Conservation (phyloP, 2,329 filamentous ascomycete species). For the Ilyonectria sp. region DNA sequence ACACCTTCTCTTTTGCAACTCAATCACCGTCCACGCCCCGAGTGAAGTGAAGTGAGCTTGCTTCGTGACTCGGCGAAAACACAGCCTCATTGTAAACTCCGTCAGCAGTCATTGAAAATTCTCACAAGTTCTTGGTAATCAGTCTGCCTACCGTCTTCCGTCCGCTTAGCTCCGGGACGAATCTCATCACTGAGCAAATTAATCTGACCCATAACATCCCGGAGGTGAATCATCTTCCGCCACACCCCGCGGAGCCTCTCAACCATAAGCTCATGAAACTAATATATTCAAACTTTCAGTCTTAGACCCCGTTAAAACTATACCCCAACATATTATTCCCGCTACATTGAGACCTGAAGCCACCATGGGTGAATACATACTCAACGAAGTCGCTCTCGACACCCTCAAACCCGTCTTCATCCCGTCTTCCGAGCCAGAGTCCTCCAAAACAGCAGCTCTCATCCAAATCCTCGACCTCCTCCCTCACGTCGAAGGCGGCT, state of each 20-base stretch:
- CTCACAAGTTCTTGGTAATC: neutral
- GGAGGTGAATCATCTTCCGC: neutral
- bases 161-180: neutral
- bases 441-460: conserved; percentile 38
- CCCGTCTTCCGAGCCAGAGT: conserved; percentile 37
- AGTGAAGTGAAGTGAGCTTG: neutral
- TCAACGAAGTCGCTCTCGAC: conserved; percentile 36
- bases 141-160: neutral
- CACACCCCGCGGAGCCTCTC: neutral
- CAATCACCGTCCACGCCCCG: neutral
- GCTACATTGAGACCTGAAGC: neutral
- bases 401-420: conserved; percentile 53
- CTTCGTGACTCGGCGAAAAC: neutral
- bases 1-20: neutral
- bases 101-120: neutral
- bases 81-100: neutral
- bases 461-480: conserved; percentile 62
- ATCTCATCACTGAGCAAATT: neutral
- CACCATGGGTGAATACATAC: conserved; percentile 32
- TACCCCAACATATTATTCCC: conserved; percentile 3
- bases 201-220: neutral
- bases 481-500: conserved; percentile 75
- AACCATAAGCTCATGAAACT: neutral
- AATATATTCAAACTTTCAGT: neutral
- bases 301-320: neutral